phyloP scores from a whole-genome alignment of 768 basidiomycete species.

The Russula brevipes region DNA sequence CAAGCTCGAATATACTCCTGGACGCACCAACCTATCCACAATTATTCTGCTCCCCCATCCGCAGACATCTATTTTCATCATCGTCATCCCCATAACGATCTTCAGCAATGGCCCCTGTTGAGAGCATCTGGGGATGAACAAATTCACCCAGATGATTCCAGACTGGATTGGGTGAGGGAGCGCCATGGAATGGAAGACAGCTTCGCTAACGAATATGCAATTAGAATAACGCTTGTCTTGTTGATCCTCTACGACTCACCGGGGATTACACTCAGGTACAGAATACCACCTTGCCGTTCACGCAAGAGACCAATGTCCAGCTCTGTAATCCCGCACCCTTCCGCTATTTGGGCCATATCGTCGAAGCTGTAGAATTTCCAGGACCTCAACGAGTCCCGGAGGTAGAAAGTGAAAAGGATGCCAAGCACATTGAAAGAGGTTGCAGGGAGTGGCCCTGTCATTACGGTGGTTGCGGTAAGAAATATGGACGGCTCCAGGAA shows the following conservation, averaged over 20 bases:
- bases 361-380: neutral
- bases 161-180: neutral
- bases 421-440: neutral
- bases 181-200: neutral
- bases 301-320: neutral
- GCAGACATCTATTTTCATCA: too few relatives aligned
- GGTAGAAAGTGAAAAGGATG: neutral
- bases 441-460: neutral
- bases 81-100: too few relatives aligned
- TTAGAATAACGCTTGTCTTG: neutral
- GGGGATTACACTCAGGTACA: neutral
- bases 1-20: too few relatives aligned
- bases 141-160: neutral
- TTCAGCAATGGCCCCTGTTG: too few relatives aligned
- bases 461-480: neutral
- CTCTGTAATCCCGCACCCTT: neutral
- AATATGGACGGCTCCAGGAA: neutral
- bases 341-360: neutral
- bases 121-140: neutral
- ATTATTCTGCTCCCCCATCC: too few relatives aligned
- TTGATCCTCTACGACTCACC: neutral
- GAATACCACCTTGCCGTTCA: neutral
- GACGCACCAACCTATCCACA: too few relatives aligned
- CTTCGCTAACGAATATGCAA: neutral
- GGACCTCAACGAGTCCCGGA: neutral